Conservation (phyloP, 352 stramenopile species). For the Pilasporangium apinafurcum region DNA sequence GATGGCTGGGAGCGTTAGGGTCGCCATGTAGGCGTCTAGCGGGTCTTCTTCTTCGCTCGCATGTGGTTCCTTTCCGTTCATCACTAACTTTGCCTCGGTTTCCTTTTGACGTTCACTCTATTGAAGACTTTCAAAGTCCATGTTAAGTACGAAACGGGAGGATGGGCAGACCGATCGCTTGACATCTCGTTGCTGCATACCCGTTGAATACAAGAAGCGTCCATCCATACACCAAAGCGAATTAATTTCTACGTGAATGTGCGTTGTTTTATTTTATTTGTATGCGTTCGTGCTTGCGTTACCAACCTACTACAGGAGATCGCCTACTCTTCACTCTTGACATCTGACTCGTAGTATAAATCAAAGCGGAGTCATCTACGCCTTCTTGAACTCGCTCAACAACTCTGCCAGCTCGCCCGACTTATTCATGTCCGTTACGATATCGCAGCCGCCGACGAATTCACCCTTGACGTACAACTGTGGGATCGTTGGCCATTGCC, state of each 20-base stretch:
- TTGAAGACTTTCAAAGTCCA: no score
- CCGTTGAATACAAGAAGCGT: no score
- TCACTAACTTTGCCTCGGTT: no score
- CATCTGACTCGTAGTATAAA: no score
- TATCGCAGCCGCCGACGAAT: constrained; percentile 99
- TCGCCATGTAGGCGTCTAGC: constrained; percentile 80
- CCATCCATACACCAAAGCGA: no score
- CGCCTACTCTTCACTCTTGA: no score
- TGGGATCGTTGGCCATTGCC: constrained; percentile 95
- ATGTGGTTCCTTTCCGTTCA: background rate
- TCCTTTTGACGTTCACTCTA: no score
- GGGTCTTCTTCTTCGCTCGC: constrained; percentile 39
- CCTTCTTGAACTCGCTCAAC: constrained; percentile 81
- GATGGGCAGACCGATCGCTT: no score
- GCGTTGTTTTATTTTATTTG: background rate
- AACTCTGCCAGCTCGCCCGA: constrained; percentile 89
- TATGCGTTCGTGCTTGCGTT: background rate
- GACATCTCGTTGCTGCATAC: no score
- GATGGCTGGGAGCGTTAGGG: constrained; percentile 23
- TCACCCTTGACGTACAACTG: constrained; percentile 99
- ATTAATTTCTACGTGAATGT: no score
- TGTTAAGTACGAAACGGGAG: no score
- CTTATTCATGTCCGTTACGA: constrained; percentile 94
- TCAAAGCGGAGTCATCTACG: constrained; percentile 13
- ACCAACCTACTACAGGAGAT: no score